Evolutionary conservation across 768 basidiomycete species (phyloP).

Genomic region (Leucocoprinus birnbaumii): DNA sequence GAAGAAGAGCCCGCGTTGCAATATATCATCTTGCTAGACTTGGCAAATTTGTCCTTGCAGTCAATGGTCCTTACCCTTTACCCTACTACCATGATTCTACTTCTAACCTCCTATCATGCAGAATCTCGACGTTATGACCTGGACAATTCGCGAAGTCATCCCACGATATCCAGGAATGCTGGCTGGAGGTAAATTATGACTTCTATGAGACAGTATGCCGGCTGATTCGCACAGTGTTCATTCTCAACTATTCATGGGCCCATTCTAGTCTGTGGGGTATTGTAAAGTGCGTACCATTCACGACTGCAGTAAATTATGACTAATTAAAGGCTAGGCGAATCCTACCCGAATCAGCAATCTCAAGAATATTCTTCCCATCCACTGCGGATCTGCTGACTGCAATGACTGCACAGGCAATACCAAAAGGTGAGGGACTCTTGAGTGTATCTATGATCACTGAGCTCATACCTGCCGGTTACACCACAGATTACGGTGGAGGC

Average conservation of each 20-base stretch:
- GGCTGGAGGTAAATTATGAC: constrained; percentile 51
- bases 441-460: constrained; percentile 16
- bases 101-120: constrained; percentile 22
- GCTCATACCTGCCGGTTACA: constrained; percentile 15
- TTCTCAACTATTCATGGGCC: constrained; percentile 74
- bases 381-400: constrained; percentile 50
- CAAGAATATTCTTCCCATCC: constrained; percentile 66
- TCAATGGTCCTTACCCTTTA: constrained; percentile 32
- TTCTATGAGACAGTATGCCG: background rate
- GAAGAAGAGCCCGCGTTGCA: constrained; percentile 48
- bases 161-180: constrained; percentile 77
- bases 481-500: constrained; percentile 65
- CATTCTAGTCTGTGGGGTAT: constrained; percentile 68
- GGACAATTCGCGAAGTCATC: constrained; percentile 62
- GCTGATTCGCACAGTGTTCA: constrained; percentile 43
- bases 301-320: constrained; percentile 3
- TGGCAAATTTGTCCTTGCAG: constrained; percentile 52
- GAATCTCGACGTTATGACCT: constrained; percentile 61
- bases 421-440: constrained; percentile 46
- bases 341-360: constrained; percentile 56
- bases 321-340: constrained; percentile 42
- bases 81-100: background rate
- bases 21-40: constrained; percentile 66
- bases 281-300: constrained; percentile 46
- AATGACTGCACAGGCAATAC: constrained; percentile 51